Evolutionary conservation across 192 early-diverging fungal species (phyloP).

Genomic region (Linnemannia schmuckeri): DNA sequence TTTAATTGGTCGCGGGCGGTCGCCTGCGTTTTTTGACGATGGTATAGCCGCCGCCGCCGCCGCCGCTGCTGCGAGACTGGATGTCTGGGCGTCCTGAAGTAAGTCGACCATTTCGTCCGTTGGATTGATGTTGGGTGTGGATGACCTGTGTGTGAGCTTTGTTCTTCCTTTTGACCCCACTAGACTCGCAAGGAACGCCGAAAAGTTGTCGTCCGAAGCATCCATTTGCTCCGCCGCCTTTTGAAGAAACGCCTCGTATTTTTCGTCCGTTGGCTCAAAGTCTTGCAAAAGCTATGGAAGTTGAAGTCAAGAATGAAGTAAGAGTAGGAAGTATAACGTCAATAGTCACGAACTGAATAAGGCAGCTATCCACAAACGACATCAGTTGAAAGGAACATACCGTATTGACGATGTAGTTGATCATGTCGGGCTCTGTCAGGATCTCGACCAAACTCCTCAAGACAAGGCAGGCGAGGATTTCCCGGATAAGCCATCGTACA

Average conservation of each 20-base stretch:
- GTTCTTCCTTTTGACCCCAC: constrained; percentile 1
- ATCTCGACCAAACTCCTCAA: constrained; percentile 57
- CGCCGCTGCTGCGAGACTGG: constrained; percentile 2
- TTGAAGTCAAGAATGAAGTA: neutral
- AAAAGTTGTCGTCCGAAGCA: constrained; percentile 22
- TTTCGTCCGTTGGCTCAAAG: constrained; percentile 46
- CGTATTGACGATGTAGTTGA: constrained; percentile 66
- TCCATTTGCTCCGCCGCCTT: constrained; percentile 48
- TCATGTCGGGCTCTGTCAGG: constrained; percentile 64
- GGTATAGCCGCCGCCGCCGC: neutral
- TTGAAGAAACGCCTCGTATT: constrained; percentile 45
- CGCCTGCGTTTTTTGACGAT: neutral
- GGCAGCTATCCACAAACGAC: neutral
- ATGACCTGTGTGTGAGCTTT: constrained; percentile 34
- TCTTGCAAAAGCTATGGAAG: constrained; percentile 23
- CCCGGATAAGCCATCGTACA: constrained; percentile 61
- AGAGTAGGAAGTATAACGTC: neutral
- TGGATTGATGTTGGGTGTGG: constrained; percentile 50
- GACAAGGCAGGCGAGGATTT: constrained; percentile 61
- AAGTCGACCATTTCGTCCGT: constrained; percentile 50
- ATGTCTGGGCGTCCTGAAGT: constrained; percentile 49
- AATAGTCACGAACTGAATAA: neutral
- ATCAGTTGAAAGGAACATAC: constrained; percentile 30
- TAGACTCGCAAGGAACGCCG: constrained; percentile 30
- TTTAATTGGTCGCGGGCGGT: neutral